A percentile compares a stretch with the other conserved stretches of the same genome.
Conservation (phyloP, 176 grass and related monocot species). For the Raddia guianensis region DNA sequence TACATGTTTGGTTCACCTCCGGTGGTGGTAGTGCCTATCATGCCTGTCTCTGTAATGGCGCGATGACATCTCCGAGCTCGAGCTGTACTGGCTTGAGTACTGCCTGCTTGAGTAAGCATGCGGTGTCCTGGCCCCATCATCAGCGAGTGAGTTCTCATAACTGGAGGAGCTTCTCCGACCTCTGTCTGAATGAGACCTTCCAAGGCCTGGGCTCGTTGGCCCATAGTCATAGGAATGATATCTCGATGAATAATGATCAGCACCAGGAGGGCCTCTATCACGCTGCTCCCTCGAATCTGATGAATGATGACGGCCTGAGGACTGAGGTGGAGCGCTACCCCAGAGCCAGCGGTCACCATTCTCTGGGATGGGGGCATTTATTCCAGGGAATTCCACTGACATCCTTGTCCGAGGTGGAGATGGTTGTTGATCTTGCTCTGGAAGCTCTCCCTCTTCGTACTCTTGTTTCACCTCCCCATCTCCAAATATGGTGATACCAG, state of each 20-base stretch:
- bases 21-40: slow-evolving; percentile 42
- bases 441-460: slow-evolving; percentile 78
- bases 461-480: slow-evolving; percentile 63
- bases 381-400: slow-evolving; percentile 84
- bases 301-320: slow-evolving; percentile 36
- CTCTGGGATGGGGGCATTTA: slow-evolving; percentile 89
- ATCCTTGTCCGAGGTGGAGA: slow-evolving; percentile 53
- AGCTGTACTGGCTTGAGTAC: slow-evolving; percentile 40
- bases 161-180: slow-evolving; percentile 53
- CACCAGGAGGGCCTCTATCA: slow-evolving; percentile 42
- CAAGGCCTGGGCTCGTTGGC: slow-evolving; percentile 33
- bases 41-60: slow-evolving; percentile 54
- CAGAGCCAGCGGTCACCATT: slow-evolving; percentile 73
- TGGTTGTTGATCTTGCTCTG: slow-evolving; percentile 43
- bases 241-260: slow-evolving; percentile 59
- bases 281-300: slow-evolving; percentile 46
- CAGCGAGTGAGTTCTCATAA: slow-evolving; percentile 45
- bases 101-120: slow-evolving; percentile 45
- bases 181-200: slow-evolving; percentile 60
- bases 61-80: slow-evolving; percentile 32
- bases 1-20: slow-evolving; percentile 49
- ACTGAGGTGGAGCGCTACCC: slow-evolving; percentile 47
- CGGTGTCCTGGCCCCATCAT: slow-evolving; percentile 47
- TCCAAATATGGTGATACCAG: slow-evolving; percentile 89
- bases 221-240: slow-evolving; percentile 60